Conservation (phyloP, 495 filamentous ascomycete species). For the Evansstolkia leycettana region DNA sequence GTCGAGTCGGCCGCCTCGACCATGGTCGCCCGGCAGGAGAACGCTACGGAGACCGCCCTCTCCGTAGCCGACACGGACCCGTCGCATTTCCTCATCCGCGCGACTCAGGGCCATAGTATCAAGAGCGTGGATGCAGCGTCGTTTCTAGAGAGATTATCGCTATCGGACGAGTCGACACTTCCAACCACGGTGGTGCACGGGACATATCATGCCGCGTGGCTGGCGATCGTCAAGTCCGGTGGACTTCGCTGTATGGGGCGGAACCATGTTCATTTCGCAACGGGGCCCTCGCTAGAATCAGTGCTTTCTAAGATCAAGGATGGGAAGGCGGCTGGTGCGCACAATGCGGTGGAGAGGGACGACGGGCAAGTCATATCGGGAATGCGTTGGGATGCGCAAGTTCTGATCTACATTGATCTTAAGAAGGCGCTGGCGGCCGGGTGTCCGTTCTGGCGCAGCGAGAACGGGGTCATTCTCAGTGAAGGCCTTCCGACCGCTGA, state of each 20-base stretch:
- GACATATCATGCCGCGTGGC: constrained; percentile 69
- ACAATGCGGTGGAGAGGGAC: constrained; percentile 4
- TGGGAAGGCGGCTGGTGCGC: constrained; percentile 6
- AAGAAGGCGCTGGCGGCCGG: constrained; percentile 46
- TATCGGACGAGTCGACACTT: constrained; percentile 35
- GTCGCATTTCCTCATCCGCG: constrained; percentile 73
- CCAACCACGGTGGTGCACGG: constrained; percentile 70
- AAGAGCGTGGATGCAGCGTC: constrained; percentile 51
- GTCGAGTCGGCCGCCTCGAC: constrained; percentile 1
- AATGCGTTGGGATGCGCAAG: constrained; percentile 67
- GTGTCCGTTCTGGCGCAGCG: constrained; percentile 74
- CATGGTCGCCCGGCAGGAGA: constrained; percentile 10
- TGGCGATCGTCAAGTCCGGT: constrained; percentile 54
- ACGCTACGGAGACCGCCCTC: constrained; percentile 18
- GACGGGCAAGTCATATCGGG: constrained; percentile 56
- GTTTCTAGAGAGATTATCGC: constrained; percentile 50
- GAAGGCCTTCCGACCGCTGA: constrained; percentile 24
- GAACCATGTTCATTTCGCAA: constrained; percentile 80
- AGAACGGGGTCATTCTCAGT: constrained; percentile 63
- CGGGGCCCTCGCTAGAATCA: constrained; percentile 42
- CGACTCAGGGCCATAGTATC: constrained; percentile 76
- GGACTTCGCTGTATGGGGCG: constrained; percentile 69
- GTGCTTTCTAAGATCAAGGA: constrained; percentile 13
- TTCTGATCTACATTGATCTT: constrained; percentile 74
- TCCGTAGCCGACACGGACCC: constrained; percentile 32